Evolutionary conservation across 2,329 filamentous ascomycete species (phyloP).

Genomic region (Fusarium proliferatum): DNA sequence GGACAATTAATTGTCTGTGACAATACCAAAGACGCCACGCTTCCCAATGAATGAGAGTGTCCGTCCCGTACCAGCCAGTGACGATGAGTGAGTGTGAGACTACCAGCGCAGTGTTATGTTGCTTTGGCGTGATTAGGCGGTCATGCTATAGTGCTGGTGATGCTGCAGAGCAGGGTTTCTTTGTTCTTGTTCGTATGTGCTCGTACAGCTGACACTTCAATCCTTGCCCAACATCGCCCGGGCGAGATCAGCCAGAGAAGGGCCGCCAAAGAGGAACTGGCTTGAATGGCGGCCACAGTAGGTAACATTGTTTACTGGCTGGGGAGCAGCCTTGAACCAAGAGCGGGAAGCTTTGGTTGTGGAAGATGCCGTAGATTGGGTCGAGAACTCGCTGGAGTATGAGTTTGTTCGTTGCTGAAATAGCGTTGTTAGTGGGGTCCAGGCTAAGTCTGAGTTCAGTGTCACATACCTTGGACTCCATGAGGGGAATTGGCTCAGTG

Average conservation of each 20-base stretch:
- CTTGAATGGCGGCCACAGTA: conserved; percentile 66
- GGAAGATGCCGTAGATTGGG: conserved; percentile 41
- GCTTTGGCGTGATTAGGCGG: conserved; percentile 12
- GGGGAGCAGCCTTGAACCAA: conserved; percentile 51
- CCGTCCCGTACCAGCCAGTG: conserved; percentile 46
- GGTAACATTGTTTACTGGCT: conserved; percentile 63
- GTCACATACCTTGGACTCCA: conserved; percentile 43
- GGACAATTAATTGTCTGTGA: conserved; percentile 17
- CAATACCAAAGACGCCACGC: conserved; percentile 36
- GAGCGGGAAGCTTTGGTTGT: conserved; percentile 48
- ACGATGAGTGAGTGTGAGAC: conserved; percentile 27
- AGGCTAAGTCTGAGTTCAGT: conserved; percentile 11
- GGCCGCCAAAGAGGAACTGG: conserved; percentile 64
- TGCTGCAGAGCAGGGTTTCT: conserved; percentile 10
- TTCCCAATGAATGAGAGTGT: conserved; percentile 20
- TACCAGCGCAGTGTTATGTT: conserved; percentile 9
- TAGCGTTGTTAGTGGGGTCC: conserved; percentile 33
- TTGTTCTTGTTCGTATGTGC: conserved; percentile 11
- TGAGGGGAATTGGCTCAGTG: conserved; percentile 38
- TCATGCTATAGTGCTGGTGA: conserved; percentile 7
- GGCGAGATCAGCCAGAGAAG: conserved; percentile 57
- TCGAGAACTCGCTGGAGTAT: conserved; percentile 46
- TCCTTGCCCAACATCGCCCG: conserved; percentile 54
- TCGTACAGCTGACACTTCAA: conserved; percentile 27
- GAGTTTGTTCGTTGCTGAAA: conserved; percentile 45